Evolutionary conservation across 2,329 filamentous ascomycete species (phyloP), one percentile per base, ranked within the genome.

Genomic region (Microdochium nivale): DNA sequence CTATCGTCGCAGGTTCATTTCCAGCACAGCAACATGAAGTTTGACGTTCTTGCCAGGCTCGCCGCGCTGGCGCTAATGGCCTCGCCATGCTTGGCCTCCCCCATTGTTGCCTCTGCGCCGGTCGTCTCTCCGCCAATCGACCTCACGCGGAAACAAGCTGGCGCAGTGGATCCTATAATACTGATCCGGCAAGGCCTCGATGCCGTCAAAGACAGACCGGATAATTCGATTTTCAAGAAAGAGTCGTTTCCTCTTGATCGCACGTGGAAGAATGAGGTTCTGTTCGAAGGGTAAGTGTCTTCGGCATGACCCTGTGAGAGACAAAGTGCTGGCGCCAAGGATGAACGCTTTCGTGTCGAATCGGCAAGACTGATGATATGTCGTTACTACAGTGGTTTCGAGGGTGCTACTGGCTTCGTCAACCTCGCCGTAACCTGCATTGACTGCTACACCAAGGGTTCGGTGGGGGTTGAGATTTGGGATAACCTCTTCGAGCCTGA

Each of bases 391-490:
- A 44, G 40, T 11, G 40, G 19, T 7, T 19, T 44, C 21, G 13
- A 44, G 14, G 19, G 40, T 19, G 19, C 14, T 19, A 19, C 16
- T 10, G 40, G n/a, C 40, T 7, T 23, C 40, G 40, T 44, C 19
- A 19, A n/a, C 14, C 48, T 66, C 2, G 33, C 54, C 1, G 56
- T 73, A 32, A 59, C 60, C 14, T 76, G 74, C 60, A 62, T 63
- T 2, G 70, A 67, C 5, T 76, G 74, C 60, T 76, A 75, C 57
- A 65, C 76, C 33, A 68, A 71, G 53, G 75, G 75, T 50, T 59
- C 59, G 3, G 69, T 72, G 14, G 65, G 58, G 3, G 69, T 71
- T 2, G 61, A 69, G 3, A 67, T 65, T 1, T 55, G 71, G 32
- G 59, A 63, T 13, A 58, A 72, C 32, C 58, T 70, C 9, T 40